phyloP scores from a whole-genome alignment of 495 filamentous ascomycete genomes.

The Trichoderma orchidacearum region DNA sequence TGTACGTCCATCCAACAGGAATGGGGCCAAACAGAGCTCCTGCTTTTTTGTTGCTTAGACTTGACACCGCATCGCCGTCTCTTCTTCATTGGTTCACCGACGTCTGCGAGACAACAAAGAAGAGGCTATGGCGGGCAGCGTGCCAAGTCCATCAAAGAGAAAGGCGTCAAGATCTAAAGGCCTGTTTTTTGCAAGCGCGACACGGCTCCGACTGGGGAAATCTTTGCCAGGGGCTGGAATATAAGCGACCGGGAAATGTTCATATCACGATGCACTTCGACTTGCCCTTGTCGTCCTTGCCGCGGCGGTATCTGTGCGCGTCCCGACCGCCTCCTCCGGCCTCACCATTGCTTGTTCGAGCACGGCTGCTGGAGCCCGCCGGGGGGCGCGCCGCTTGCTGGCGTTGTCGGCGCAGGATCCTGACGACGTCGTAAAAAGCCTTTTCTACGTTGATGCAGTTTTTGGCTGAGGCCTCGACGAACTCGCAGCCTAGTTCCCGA shows the following conservation, averaged over 20 bases:
- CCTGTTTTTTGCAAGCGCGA: no score
- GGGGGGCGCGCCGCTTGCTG: constrained; percentile 34
- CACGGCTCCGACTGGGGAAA: background rate
- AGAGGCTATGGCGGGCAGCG: background rate
- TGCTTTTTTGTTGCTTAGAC: background rate
- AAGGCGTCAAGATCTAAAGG: no score
- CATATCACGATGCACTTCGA: constrained; percentile 23
- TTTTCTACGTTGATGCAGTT: constrained; percentile 99
- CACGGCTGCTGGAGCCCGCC: constrained; percentile 18
- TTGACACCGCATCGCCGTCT: background rate
- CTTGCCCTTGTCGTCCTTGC: constrained; percentile 10
- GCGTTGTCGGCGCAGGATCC: constrained; percentile 72
- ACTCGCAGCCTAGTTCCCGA: constrained; percentile 87
- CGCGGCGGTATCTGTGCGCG: constrained; percentile 10
- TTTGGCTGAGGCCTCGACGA: constrained; percentile 97
- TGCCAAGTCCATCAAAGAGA: background rate
- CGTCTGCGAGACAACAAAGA: background rate
- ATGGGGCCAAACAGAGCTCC: background rate
- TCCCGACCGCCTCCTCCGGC: background rate
- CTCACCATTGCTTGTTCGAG: constrained; percentile 5
- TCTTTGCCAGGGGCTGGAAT: background rate
- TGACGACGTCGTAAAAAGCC: constrained; percentile 95
- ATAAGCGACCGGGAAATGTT: background rate
- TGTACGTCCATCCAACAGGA: background rate
- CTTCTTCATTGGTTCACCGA: no score